These are phyloP conservation scores for Rutstroemia sydowiana DNA, from an alignment of 2,329 filamentous ascomycete species.

Conservation along the genomic window DNA sequence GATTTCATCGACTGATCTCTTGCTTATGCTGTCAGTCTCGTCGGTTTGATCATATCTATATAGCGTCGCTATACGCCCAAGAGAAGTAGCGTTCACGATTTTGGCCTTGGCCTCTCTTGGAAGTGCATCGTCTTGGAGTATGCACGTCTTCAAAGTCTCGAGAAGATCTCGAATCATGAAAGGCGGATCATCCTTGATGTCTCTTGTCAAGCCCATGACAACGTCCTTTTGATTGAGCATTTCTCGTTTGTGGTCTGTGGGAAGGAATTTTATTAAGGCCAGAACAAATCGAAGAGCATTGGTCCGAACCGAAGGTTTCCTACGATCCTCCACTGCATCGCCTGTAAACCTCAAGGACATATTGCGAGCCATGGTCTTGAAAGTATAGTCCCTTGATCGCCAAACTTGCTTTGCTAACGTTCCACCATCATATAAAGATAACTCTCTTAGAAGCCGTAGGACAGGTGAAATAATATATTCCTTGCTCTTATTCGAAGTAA, in stretches of 20 bases:
- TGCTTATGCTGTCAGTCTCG: conserved; percentile 35
- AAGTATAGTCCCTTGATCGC: conserved; percentile 67
- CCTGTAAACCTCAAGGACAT: conserved; percentile 61
- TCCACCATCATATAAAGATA: conserved; percentile 81
- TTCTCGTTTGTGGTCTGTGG: conserved; percentile 70
- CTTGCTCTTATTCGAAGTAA: conserved; percentile 74
- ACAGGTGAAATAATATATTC: conserved; percentile 86
- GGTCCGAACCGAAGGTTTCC: conserved; percentile 72
- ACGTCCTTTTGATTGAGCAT: conserved; percentile 69
- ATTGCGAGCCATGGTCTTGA: conserved; percentile 74
- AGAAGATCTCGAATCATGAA: conserved; percentile 70
- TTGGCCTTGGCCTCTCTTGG: conserved; percentile 66
- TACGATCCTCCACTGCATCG: conserved; percentile 53
- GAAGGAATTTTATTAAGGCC: conserved; percentile 70
- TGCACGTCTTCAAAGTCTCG: conserved; percentile 57
- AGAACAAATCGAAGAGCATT: conserved; percentile 78
- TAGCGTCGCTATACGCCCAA: conserved; percentile 64
- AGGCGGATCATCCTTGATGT: conserved; percentile 70
- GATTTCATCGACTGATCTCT: conserved; percentile 54
- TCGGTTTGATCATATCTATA: conserved; percentile 53
- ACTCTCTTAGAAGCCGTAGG: conserved; percentile 75
- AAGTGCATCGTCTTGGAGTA: conserved; percentile 70
- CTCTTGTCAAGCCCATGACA: conserved; percentile 63
- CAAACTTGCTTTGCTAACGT: conserved; percentile 71
- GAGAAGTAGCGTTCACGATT: conserved; percentile 65